phyloP scores from a whole-genome alignment of 2,329 filamentous ascomycete species.

The Alternaria novae-zelandiae region DNA sequence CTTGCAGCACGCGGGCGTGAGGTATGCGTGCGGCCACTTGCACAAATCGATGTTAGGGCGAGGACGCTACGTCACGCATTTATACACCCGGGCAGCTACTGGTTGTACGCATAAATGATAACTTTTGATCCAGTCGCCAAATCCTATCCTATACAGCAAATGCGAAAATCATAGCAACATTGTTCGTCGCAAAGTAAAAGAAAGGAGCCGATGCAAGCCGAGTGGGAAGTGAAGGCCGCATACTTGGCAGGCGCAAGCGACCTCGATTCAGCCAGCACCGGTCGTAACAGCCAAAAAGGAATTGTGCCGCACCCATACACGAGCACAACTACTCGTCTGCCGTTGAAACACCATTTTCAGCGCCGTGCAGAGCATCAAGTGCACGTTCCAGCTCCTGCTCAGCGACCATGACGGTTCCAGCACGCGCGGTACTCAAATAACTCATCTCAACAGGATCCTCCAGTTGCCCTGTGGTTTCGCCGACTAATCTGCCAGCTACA shows the following conservation, averaged over 20 bases:
- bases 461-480: constrained; percentile 62
- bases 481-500: constrained; percentile 81
- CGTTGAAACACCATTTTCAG: constrained; percentile 32
- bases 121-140: neutral
- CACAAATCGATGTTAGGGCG: neutral
- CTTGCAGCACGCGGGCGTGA: neutral
- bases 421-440: constrained; percentile 86
- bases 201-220: neutral
- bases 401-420: constrained; percentile 86
- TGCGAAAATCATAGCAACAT: neutral
- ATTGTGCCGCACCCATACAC: neutral
- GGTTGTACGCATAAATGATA: neutral
- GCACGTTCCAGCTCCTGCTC: constrained; percentile 76
- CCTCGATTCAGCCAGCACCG: neutral
- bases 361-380: constrained; percentile 68
- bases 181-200: neutral
- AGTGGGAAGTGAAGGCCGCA: neutral
- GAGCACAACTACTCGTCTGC: neutral
- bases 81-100: neutral
- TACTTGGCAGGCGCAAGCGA: neutral
- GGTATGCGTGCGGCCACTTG: neutral
- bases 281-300: neutral
- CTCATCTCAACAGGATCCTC: constrained; percentile 73
- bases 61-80: neutral
- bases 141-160: neutral